Evolutionary conservation across 257 asterid species (phyloP).

Genomic region (Mentha longifolia): DNA sequence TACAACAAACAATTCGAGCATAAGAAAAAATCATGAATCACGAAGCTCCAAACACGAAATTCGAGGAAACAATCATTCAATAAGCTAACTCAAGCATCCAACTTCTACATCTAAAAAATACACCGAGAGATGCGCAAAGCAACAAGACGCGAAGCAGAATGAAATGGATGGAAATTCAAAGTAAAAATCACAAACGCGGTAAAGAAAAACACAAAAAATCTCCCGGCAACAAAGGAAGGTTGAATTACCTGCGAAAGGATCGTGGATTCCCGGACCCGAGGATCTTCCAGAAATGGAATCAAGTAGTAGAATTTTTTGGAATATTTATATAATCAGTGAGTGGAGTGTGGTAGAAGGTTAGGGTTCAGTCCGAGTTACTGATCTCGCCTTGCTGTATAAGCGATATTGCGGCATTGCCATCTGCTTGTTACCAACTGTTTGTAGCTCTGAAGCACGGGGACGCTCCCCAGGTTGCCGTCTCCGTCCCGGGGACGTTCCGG

Average conservation of each 20-base stretch:
- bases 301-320: too few relatives aligned
- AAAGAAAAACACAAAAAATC: not conserved
- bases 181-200: not conserved
- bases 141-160: not conserved
- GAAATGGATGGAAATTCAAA: not conserved
- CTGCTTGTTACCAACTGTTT: too few relatives aligned
- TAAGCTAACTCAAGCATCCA: constrained; percentile 6
- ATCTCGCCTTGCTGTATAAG: constrained; percentile 18
- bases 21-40: not conserved
- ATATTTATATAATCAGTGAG: too few relatives aligned
- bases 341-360: constrained; percentile 16
- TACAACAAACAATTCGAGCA: constrained; percentile 2
- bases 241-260: constrained; percentile 24
- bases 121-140: not conserved
- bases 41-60: not conserved
- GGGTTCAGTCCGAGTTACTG: constrained; percentile 34
- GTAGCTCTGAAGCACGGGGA: too few relatives aligned
- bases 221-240: not conserved
- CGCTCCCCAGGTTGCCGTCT: too few relatives aligned
- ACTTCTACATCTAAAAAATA: not conserved
- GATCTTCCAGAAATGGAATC: constrained; percentile 14
- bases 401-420: constrained; percentile 20
- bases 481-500: too few relatives aligned
- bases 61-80: constrained; percentile 9
- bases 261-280: not conserved